Base-by-base conservation (phyloP, 306 rosid species). In the Acacia acuminata region DNA sequence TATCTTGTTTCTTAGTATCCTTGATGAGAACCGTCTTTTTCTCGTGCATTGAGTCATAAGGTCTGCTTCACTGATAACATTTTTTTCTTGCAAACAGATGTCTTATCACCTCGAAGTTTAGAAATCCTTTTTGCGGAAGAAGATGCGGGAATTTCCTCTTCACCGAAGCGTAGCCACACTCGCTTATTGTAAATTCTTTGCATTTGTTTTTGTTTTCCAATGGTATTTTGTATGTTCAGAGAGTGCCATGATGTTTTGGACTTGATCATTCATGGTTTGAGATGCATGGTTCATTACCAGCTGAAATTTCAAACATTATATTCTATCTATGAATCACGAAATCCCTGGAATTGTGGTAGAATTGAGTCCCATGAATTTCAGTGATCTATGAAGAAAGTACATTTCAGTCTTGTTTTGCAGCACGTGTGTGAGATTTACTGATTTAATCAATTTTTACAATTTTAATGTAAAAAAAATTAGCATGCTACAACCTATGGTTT, bases 161-260 rank as follows among this genome's bases (percentile, higher is more conserved):
- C 94, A 76, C 87, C 89, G 85, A 83, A 76, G 85, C 90, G 91
- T 87, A 82, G 90, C 88, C 47, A 77, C 27, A 94, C 77, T 86
- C 93, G 58, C 75, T 85, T 86, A 97, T 90, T 94, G 98, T 96
- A 92, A 79, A 68, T 87, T 86, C 14, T 81, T 69, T 81, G 69
- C 79, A 85, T 86, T 85, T 76, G 74, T 63, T 61, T 82, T 73
- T 55, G 40, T 80, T 86, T 85, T n/a, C n/a, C 38, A 34, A 77
- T 77, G 16, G 56, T 19, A 68, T 67, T 56, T 84, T 30, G 10
- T n/a, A 38, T 64, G 67, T 50, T 82, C 16, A 25, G 61, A 38
- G 25, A 77, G 10, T 83, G 45, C 50, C 40, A 71, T 45, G 58
- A 22, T 71, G 51, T 15, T 71, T 25, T 44, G 40, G 15, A 71